Evolutionary conservation across 257 asterid species (phyloP).

Genomic region (Nicotiana noctiflora): DNA sequence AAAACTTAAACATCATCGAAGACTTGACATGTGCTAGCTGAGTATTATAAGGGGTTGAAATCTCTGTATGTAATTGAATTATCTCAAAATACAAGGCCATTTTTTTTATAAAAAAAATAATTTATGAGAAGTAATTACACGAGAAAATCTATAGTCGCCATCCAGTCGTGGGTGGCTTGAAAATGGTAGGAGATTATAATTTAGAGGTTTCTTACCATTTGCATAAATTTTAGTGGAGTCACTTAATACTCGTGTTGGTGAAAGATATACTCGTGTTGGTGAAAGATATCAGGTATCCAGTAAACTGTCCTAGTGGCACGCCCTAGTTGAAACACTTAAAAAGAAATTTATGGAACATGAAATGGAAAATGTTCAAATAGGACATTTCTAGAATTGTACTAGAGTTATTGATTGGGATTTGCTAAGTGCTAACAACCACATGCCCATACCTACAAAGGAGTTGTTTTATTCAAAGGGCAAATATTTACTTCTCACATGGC

Average conservation of each 20-base stretch:
- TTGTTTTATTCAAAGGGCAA: not conserved
- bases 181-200: not conserved
- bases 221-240: no score
- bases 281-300: no score
- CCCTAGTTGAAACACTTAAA: no score
- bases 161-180: no score
- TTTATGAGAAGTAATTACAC: not conserved
- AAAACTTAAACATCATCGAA: not conserved
- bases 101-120: not conserved
- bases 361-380: not conserved
- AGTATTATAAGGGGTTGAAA: not conserved
- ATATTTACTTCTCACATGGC: slow-evolving; percentile 9
- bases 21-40: not conserved
- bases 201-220: no score
- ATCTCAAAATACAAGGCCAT: not conserved
- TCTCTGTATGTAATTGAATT: not conserved
- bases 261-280: no score
- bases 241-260: no score
- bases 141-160: not conserved
- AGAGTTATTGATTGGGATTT: not conserved
- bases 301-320: no score
- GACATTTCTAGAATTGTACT: not conserved
- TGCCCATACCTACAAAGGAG: not conserved
- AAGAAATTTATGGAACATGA: no score
- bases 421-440: slow-evolving; percentile 2